A percentile compares a stretch with the other conserved stretches of the same genome.
Evolutionary conservation across 2,329 filamentous ascomycete species (phyloP).

Genomic region (Sporothrix phasma): DNA sequence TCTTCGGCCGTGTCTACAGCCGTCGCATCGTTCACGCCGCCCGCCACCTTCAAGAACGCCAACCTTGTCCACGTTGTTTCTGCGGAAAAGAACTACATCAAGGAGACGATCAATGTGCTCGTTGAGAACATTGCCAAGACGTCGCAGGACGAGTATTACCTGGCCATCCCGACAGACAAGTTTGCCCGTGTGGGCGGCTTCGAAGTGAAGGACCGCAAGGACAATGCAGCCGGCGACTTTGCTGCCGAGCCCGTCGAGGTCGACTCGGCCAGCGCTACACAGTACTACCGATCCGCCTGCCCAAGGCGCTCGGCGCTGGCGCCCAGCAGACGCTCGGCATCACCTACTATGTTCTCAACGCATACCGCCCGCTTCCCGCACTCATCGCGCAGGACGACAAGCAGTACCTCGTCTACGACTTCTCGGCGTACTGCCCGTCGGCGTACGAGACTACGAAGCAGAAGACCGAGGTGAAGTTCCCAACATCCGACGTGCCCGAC

Average conservation of each 20-base stretch:
- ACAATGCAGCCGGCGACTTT: constrained; percentile 57
- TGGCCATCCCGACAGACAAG: constrained; percentile 71
- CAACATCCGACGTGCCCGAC: constrained; percentile 67
- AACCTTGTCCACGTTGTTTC: constrained; percentile 88
- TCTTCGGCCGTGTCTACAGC: constrained; percentile 33
- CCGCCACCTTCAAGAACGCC: constrained; percentile 85
- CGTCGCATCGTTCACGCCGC: constrained; percentile 63
- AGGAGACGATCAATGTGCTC: constrained; percentile 87
- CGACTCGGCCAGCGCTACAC: constrained; percentile 52
- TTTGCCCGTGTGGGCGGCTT: constrained; percentile 72
- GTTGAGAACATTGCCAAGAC: constrained; percentile 76
- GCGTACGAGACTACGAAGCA: constrained; percentile 83
- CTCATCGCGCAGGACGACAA: constrained; percentile 73
- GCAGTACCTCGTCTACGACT: constrained; percentile 78
- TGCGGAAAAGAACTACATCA: constrained; percentile 82
- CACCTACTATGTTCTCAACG: constrained; percentile 68
- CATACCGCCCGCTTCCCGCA: constrained; percentile 71
- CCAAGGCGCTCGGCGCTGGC: constrained; percentile 63
- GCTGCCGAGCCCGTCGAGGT: constrained; percentile 57
- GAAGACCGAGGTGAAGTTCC: constrained; percentile 93
- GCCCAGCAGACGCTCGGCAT: constrained; percentile 80
- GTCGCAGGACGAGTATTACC: constrained; percentile 80
- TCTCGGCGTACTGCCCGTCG: constrained; percentile 76
- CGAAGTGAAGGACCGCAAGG: constrained; percentile 89
- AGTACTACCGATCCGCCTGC: constrained; percentile 83